These are phyloP conservation scores for Quercus robur DNA, from an alignment of 306 rosid genomes.

Conservation along the genomic window DNA sequence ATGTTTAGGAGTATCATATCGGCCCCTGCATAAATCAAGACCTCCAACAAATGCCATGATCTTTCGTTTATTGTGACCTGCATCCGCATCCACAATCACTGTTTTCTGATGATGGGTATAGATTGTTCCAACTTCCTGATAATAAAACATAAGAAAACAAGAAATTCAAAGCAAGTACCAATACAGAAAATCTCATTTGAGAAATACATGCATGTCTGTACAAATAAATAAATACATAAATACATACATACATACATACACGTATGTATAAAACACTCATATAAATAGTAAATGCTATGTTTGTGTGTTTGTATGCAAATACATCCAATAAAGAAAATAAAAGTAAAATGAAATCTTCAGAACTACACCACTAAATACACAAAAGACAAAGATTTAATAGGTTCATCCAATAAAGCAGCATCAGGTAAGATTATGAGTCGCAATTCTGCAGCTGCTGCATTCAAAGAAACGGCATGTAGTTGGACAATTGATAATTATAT, in stretches of 20 bases:
- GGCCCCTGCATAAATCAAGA: conserved; percentile 80
- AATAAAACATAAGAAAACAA: neutral
- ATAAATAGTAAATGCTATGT: too few relatives aligned
- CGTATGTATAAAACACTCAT: too few relatives aligned
- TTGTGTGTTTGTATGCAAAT: too few relatives aligned
- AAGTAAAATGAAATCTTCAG: neutral
- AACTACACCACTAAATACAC: neutral
- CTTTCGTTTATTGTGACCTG: conserved; percentile 65
- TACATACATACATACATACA: neutral
- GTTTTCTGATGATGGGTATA: conserved; percentile 96
- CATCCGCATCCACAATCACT: conserved; percentile 87
- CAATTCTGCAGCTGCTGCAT: neutral
- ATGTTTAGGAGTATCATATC: conserved; percentile 80
- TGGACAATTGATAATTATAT: neutral
- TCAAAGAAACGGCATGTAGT: conserved; percentile 1
- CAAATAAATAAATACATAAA: neutral
- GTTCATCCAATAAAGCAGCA: neutral
- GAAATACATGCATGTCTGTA: neutral
- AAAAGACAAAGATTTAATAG: neutral
- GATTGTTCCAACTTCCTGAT: conserved; percentile 84
- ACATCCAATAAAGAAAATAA: neutral
- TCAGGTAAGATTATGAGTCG: neutral
- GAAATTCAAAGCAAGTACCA: conserved; percentile 12
- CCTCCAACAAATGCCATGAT: conserved; percentile 88
- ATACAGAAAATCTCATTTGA: neutral